Conservation (phyloP, 1,139 yeast species). For the Geotrichum phurueaensis region DNA sequence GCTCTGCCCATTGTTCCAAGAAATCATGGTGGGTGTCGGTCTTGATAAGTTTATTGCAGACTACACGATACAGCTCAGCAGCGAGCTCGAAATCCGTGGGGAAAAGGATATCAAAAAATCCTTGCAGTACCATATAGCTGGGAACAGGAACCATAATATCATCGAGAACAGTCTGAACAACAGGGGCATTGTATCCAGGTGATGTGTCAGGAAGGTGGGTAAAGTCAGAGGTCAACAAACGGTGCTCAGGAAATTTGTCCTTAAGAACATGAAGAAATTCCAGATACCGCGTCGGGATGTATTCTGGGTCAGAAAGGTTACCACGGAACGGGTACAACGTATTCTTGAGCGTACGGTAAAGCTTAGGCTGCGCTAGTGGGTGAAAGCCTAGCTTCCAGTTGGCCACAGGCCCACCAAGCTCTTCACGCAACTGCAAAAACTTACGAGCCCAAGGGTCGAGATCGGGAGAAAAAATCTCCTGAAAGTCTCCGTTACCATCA, state of each 20-base stretch:
- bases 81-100: constrained; percentile 71
- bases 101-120: constrained; percentile 80
- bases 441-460: constrained; percentile 56
- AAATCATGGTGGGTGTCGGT: constrained; percentile 60
- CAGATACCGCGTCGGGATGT: constrained; percentile 68
- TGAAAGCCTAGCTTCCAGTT: constrained; percentile 35
- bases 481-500: constrained; percentile 70
- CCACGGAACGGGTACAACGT: constrained; percentile 57
- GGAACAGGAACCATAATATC: constrained; percentile 63
- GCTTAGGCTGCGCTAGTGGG: constrained; percentile 36
- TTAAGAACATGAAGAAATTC: constrained; percentile 62
- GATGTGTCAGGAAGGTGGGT: constrained; percentile 56
- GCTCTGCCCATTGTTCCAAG: constrained; percentile 65
- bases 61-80: constrained; percentile 55
- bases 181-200: constrained; percentile 67
- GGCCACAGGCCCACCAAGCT: constrained; percentile 34
- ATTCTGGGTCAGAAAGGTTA: constrained; percentile 67
- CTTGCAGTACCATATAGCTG: constrained; percentile 77
- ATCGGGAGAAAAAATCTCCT: constrained; percentile 66
- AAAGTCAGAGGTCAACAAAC: constrained; percentile 68
- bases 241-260: constrained; percentile 68
- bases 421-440: constrained; percentile 52
- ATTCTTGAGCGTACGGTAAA: constrained; percentile 34
- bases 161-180: constrained; percentile 72
- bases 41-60: constrained; percentile 56